Base-by-base conservation (phyloP, 768 basidiomycete genomes). In the Mycena amicta region DNA sequence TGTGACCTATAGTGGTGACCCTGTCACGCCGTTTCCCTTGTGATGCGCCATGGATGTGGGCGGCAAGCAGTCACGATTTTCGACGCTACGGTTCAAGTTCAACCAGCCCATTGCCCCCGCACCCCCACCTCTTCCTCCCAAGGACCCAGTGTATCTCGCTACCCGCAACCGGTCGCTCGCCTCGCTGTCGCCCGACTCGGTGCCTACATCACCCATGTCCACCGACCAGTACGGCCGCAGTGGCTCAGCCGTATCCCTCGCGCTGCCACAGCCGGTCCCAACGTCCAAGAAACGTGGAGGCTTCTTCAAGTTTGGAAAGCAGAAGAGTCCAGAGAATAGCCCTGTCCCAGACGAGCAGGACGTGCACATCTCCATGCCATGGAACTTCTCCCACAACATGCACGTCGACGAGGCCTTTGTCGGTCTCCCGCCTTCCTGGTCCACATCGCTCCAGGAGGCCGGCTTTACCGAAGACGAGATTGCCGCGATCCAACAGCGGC, bases 371-470 rank as follows among this genome's bases (percentile, higher is more conserved):
- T 86, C 88, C 0, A 61, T 75, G 60, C 90, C 90, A 3, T 90
- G 85, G 83, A 90, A 90, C 68, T 89, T 91, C 59, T 87, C 90
- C 88, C 89, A 92, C 67, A 81, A 91, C 66, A 83, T 91, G 30
- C 89, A 92, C 66, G 89, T 91, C 27, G 87, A 91, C 70, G 89
- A 90, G 72, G 85, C 77, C 26, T 85, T 83, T 57, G 71, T 76
- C 15, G 89, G 89, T 8, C 74, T 92, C 13, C 90, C 90, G 1
- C 88, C 90, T 0, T 87, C 89, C 1, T 92, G 90, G 90, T 77
- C 85, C 0, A 73, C 82, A 5, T 83, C 83, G 4, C 77, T 92
- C 12, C 74, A 78, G 0, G 76, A 81, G 22, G 83, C 82, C 6
- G 89, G 89, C 0, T 89, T 88, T 63, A 75, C 79, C 4, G 80